Conservation (phyloP, 1,284 basidiomycete species). For the Cerrena zonata region DNA sequence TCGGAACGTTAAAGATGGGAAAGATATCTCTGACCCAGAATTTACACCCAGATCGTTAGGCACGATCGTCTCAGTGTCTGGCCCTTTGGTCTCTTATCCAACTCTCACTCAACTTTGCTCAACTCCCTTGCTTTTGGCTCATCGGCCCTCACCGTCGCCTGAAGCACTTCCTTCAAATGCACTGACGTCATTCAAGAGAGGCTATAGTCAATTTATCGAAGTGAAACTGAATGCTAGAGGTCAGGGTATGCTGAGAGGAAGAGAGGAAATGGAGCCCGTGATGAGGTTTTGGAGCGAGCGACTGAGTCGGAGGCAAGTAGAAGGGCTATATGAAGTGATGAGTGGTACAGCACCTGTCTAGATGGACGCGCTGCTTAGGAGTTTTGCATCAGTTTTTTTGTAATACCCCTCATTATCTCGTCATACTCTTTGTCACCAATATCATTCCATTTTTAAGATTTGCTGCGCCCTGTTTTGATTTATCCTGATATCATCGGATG, state of each 20-base stretch:
- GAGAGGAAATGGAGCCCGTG: constrained; percentile 73
- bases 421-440: too few species aligned
- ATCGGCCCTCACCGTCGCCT: constrained; percentile 45
- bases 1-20: not conserved
- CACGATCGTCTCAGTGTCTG: constrained; percentile 66
- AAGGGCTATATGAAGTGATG: constrained; percentile 75
- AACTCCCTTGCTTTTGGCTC: constrained; percentile 62
- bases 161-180: constrained; percentile 39
- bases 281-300: constrained; percentile 83
- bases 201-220: constrained; percentile 48
- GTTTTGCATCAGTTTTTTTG: too few species aligned
- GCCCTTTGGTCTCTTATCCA: constrained; percentile 72
- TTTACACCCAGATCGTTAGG: constrained; percentile 39
- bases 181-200: constrained; percentile 51
- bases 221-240: constrained; percentile 31
- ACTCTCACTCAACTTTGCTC: constrained; percentile 46
- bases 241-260: constrained; percentile 65
- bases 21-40: constrained; percentile 7
- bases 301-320: constrained; percentile 52
- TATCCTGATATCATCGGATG: too few species aligned
- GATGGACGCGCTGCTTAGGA: not conserved
- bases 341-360: constrained; percentile 24
- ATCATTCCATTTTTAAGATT: too few species aligned
- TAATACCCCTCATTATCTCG: too few species aligned
- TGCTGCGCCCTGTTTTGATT: too few species aligned